Evolutionary conservation across 257 asterid species (phyloP).

Genomic region (Gentiana dahurica): DNA sequence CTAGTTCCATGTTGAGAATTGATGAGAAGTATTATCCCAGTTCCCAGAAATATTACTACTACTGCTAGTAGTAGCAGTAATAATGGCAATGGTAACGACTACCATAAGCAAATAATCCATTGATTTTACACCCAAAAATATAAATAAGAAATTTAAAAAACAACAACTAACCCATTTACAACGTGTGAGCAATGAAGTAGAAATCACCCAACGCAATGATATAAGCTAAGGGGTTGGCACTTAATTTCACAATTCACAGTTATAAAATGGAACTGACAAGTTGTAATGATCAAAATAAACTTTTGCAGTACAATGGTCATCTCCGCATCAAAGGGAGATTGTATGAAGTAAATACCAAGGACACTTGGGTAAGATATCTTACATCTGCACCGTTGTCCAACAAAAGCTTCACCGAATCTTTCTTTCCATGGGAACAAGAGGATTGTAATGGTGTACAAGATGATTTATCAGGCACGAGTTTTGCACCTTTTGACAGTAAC

Average conservation of each 20-base stretch:
- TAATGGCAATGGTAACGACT: too few species aligned
- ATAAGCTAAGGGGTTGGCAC: not conserved
- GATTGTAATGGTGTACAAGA: constrained; percentile 7
- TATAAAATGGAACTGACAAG: not conserved
- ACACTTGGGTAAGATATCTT: not conserved
- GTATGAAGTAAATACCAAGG: not conserved
- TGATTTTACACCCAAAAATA: not conserved
- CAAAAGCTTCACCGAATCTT: constrained; percentile 2
- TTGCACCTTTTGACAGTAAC: constrained; percentile 7
- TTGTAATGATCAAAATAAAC: not conserved
- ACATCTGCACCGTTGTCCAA: constrained; percentile 6
- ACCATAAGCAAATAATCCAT: not conserved
- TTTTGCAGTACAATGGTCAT: too few species aligned
- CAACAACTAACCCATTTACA: not conserved
- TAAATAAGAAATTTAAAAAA: not conserved
- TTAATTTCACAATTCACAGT: too few species aligned
- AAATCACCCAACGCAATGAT: not conserved
- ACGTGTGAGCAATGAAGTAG: not conserved
- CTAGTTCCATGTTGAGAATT: not conserved
- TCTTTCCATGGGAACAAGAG: constrained; percentile 1
- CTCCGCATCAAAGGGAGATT: too few species aligned
- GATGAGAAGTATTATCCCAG: not conserved
- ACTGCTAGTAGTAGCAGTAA: not conserved
- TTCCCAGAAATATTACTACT: not conserved
- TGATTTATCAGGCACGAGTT: not conserved